Percentiles rank a stretch among this genome's conserved stretches.
phyloP scores from a whole-genome alignment of 1,139 yeast species.

The Cylindricascospora bacillispora region DNA sequence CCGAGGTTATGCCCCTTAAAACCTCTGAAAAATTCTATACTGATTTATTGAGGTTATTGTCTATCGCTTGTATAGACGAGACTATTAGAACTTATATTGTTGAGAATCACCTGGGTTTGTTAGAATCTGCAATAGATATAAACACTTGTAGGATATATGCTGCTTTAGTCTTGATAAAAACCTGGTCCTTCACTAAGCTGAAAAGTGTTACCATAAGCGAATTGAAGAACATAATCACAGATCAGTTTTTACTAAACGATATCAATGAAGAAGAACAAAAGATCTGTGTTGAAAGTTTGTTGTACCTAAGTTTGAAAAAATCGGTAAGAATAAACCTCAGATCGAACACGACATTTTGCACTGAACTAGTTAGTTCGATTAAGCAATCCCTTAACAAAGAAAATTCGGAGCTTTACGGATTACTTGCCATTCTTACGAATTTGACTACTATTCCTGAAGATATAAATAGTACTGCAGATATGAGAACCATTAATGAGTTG shows the following conservation, averaged over 20 bases:
- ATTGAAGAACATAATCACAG: slow-evolving; percentile 13
- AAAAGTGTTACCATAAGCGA: slow-evolving; percentile 12
- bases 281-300: slow-evolving; percentile 22
- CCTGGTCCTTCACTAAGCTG: slow-evolving; percentile 24
- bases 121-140: slow-evolving; percentile 15
- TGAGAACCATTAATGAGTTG: slow-evolving; percentile 12
- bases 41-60: slow-evolving; percentile 12
- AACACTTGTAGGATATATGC: slow-evolving; percentile 12
- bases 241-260: slow-evolving; percentile 2
- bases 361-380: slow-evolving; percentile 8
- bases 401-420: slow-evolving; percentile 15
- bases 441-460: slow-evolving; percentile 14
- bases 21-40: slow-evolving; percentile 11
- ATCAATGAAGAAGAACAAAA: slow-evolving; percentile 3
- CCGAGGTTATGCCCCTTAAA: slow-evolving; percentile 5
- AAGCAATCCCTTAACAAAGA: slow-evolving; percentile 4
- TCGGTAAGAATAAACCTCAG: slow-evolving; percentile 17
- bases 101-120: slow-evolving; percentile 15
- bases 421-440: slow-evolving; percentile 19
- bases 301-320: slow-evolving; percentile 20
- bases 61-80: slow-evolving; percentile 24
- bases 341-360: slow-evolving; percentile 10
- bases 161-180: slow-evolving; percentile 21
- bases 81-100: slow-evolving; percentile 19
- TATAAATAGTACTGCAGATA: slow-evolving; percentile 2